phyloP scores from a whole-genome alignment of 495 filamentous ascomycete genomes.

The Aspergillus olivimuriae region DNA sequence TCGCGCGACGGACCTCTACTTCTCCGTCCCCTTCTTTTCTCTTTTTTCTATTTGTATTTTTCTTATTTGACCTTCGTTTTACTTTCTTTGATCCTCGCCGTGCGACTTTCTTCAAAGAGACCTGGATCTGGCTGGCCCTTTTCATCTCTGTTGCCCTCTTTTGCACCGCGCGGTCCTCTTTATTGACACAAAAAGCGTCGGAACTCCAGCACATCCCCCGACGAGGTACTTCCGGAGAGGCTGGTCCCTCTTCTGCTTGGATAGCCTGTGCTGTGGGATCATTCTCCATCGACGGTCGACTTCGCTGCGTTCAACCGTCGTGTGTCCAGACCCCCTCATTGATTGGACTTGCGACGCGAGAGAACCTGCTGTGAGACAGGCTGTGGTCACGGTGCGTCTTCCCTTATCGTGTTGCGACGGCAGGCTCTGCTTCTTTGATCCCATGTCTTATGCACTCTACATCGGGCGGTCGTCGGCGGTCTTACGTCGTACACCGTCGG shows the following conservation, averaged over 20 bases:
- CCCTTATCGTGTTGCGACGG: not conserved
- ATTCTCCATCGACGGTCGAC: conserved; percentile 4
- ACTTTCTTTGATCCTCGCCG: conserved; percentile 34
- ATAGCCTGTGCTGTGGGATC: conserved; percentile 11
- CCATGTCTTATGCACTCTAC: not conserved
- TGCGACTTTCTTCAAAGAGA: conserved; percentile 34
- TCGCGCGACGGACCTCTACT: conserved; percentile 16
- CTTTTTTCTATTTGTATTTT: conserved; percentile 13
- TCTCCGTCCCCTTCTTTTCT: conserved; percentile 14
- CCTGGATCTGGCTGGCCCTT: conserved; percentile 37
- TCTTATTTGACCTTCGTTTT: conserved; percentile 21
- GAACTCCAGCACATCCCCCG: conserved; percentile 12
- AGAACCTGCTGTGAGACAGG: too few relatives aligned
- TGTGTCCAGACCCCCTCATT: too few relatives aligned
- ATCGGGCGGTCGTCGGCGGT: too few relatives aligned
- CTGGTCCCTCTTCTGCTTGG: conserved; percentile 34
- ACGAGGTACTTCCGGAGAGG: conserved; percentile 24
- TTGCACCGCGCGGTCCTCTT: conserved; percentile 23
- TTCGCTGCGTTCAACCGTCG: too few relatives aligned
- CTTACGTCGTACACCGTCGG: too few relatives aligned
- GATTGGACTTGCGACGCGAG: too few relatives aligned
- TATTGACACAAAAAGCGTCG: conserved; percentile 18
- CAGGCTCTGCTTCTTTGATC: not conserved
- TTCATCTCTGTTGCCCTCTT: conserved; percentile 30
- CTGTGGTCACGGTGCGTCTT: not conserved